phyloP scores from a whole-genome alignment of 2,329 filamentous ascomycete species.

The Pezicula neosporulosa region DNA sequence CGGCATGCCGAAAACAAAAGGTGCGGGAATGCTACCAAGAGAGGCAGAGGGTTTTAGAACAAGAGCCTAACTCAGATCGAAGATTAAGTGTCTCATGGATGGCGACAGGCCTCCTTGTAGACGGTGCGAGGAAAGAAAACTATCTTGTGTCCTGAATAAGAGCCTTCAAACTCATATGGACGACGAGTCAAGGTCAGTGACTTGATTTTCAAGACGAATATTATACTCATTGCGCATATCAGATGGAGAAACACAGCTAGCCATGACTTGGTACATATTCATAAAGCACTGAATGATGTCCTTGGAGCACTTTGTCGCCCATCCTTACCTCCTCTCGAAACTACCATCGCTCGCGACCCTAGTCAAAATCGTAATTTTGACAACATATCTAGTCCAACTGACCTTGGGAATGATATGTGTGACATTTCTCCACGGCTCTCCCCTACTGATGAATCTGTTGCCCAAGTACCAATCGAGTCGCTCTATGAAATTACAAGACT shows the following conservation, averaged over 20 bases:
- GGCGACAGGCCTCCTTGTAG: slow-evolving; percentile 43
- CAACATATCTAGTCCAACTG: not conserved
- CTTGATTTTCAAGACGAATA: not conserved
- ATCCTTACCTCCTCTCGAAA: not conserved
- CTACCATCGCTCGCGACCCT: not conserved
- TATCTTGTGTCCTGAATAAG: slow-evolving; percentile 49
- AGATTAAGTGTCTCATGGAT: slow-evolving; percentile 46
- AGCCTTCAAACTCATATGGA: slow-evolving; percentile 46
- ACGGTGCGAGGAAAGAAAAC: slow-evolving; percentile 43
- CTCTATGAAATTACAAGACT: slow-evolving; percentile 44
- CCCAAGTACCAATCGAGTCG: slow-evolving; percentile 41
- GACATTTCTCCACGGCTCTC: not conserved
- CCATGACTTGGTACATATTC: not conserved
- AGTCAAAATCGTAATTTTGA: not conserved
- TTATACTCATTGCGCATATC: not conserved
- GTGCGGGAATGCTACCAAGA: slow-evolving; percentile 22
- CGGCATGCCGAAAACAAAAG: slow-evolving; percentile 50
- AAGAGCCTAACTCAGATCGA: not conserved
- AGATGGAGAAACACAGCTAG: slow-evolving; percentile 1
- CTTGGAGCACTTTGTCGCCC: not conserved
- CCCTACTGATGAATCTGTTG: not conserved
- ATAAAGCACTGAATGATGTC: not conserved
- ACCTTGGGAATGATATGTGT: not conserved
- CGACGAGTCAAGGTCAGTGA: slow-evolving; percentile 31
- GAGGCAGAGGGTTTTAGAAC: not conserved